Evolutionary conservation across 306 rosid genomes (phyloP).

Genomic region (Sechiopsis laciniata): DNA sequence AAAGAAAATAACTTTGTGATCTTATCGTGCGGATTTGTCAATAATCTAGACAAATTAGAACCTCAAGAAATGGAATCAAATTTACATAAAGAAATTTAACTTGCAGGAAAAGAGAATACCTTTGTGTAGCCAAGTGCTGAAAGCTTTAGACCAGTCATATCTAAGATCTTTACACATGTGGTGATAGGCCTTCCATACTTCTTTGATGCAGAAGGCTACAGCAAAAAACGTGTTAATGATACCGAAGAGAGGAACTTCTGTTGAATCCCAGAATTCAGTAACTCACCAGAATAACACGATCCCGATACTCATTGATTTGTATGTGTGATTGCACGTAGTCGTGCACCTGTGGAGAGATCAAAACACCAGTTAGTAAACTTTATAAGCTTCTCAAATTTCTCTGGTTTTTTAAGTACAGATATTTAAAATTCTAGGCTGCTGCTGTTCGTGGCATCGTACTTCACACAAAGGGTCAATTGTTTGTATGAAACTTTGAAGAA

Average conservation of each 20-base stretch:
- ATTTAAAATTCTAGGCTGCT: not conserved
- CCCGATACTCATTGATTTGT: slow-evolving; percentile 92
- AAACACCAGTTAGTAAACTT: slow-evolving; percentile 1
- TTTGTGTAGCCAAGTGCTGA: slow-evolving; percentile 81
- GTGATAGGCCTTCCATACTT: slow-evolving; percentile 60
- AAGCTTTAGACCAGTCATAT: slow-evolving; percentile 91
- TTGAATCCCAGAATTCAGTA: not conserved
- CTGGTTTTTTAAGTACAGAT: not conserved
- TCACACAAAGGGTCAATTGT: not conserved
- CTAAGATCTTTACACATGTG: slow-evolving; percentile 81
- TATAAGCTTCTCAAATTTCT: not conserved
- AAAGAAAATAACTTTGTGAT: slow-evolving; percentile 3
- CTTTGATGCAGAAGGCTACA: slow-evolving; percentile 83
- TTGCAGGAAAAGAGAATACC: slow-evolving; percentile 34
- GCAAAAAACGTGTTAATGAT: slow-evolving; percentile 25
- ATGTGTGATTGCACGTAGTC: slow-evolving; percentile 98
- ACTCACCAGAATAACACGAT: slow-evolving; percentile 72
- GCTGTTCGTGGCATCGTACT: not conserved
- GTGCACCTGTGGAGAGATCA: slow-evolving; percentile 49
- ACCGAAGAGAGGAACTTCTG: slow-evolving; percentile 6
- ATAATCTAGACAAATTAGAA: not conserved
- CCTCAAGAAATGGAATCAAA: slow-evolving; percentile 21
- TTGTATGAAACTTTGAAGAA: not conserved
- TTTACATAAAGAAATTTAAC: not conserved
- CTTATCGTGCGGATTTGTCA: slow-evolving; percentile 10